Percentiles rank a stretch among this genome's conserved stretches.
These are phyloP conservation scores for Pichia sp. DNA, from an alignment of 1,139 yeast species.

Conservation along the genomic window DNA sequence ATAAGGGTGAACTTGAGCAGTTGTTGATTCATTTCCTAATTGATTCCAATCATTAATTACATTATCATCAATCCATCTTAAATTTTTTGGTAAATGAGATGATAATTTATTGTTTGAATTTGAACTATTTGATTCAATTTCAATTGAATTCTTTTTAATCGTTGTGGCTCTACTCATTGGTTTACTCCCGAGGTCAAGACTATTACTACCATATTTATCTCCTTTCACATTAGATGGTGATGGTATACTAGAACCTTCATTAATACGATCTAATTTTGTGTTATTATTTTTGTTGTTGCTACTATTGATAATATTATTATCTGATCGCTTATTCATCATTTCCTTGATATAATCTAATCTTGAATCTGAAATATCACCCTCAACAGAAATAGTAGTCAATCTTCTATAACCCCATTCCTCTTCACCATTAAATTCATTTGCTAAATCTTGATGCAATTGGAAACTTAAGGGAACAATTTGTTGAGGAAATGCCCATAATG, in stretches of 20 bases:
- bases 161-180: constrained; percentile 28
- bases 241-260: constrained; percentile 8
- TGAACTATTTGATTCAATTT: constrained; percentile 28
- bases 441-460: constrained; percentile 74
- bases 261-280: constrained; percentile 7
- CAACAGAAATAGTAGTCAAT: constrained; percentile 78
- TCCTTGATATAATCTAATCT: constrained; percentile 9
- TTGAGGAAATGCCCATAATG: constrained; percentile 95
- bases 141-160: constrained; percentile 36
- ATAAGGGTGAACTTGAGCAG: constrained; percentile 97
- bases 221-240: constrained; percentile 5
- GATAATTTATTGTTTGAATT: constrained; percentile 22
- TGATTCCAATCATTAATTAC: constrained; percentile 70
- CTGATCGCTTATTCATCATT: constrained; percentile 1
- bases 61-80: constrained; percentile 74
- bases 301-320: not conserved
- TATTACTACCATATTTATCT: constrained; percentile 4
- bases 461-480: constrained; percentile 89
- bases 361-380: constrained; percentile 56
- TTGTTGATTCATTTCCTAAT: constrained; percentile 79
- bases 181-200: constrained; percentile 14
- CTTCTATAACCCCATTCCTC: constrained; percentile 90
- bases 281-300: constrained; percentile 1
- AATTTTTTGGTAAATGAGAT: constrained; percentile 53
- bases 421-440: constrained; percentile 73